A percentile compares a stretch with the other conserved stretches of the same genome.
These are phyloP conservation scores for Paracoccidioides lutzii DNA, from an alignment of 2,329 filamentous ascomycete species.

Conservation along the genomic window DNA sequence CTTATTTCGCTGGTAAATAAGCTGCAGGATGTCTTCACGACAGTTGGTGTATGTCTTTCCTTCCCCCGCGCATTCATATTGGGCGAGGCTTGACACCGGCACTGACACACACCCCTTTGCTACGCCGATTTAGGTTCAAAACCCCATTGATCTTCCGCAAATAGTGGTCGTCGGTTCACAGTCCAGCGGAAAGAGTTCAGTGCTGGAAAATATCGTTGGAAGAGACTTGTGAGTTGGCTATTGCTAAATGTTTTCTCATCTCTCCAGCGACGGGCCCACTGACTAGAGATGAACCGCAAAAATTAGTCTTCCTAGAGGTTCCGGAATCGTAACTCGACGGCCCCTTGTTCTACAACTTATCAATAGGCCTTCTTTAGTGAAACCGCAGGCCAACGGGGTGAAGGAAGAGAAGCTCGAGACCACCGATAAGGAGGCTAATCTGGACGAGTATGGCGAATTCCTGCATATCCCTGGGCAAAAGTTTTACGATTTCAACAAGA, in stretches of 20 bases:
- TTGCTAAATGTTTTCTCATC: not conserved
- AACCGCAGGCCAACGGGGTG: conserved; percentile 58
- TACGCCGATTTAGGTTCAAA: conserved; percentile 57
- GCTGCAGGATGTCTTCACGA: conserved; percentile 97
- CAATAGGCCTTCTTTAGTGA: conserved; percentile 57
- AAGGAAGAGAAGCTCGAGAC: conserved; percentile 50
- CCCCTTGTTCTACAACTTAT: conserved; percentile 96
- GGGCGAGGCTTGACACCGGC: not conserved
- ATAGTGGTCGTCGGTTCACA: conserved; percentile 97
- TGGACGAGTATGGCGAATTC: conserved; percentile 98
- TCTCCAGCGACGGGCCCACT: conserved; percentile 1
- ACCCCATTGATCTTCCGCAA: conserved; percentile 96
- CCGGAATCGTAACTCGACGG: conserved; percentile 90
- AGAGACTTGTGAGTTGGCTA: conserved; percentile 74
- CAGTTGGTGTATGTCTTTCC: conserved; percentile 58
- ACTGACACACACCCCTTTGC: not conserved
- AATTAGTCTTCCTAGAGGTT: conserved; percentile 79
- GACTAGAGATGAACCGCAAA: not conserved
- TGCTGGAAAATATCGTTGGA: conserved; percentile 96
- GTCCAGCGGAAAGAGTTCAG: conserved; percentile 98
- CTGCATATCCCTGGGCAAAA: conserved; percentile 95
- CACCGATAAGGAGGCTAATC: conserved; percentile 76
- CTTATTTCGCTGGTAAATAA: conserved; percentile 87
- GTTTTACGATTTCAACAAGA: conserved; percentile 96
- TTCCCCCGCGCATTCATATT: not conserved